Evolutionary conservation across 2,329 filamentous ascomycete species (phyloP).

Genomic region (Claviceps africana): DNA sequence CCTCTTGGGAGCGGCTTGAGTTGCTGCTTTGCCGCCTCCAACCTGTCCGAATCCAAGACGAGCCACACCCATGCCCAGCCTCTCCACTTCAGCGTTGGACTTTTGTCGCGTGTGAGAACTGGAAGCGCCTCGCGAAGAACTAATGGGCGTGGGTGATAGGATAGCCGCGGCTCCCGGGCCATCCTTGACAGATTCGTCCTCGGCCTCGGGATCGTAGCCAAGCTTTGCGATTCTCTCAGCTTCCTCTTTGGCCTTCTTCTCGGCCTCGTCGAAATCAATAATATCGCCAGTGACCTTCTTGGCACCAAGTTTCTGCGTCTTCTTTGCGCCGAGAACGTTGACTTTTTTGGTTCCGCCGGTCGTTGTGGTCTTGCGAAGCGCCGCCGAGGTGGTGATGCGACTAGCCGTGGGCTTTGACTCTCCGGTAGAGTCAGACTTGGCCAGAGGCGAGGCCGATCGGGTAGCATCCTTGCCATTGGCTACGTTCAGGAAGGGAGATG

Average conservation of each 20-base stretch:
- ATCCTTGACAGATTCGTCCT: conserved; percentile 39
- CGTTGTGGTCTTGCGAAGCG: conserved; percentile 62
- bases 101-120: conserved; percentile 43
- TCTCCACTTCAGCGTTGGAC: conserved; percentile 67
- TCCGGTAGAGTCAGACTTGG: conserved; percentile 42
- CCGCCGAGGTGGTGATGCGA: conserved; percentile 61
- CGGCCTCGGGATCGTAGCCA: conserved; percentile 87
- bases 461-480: conserved; percentile 51
- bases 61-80: conserved; percentile 76
- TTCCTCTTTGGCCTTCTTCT: conserved; percentile 94
- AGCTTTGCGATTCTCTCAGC: conserved; percentile 90
- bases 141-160: conserved; percentile 60
- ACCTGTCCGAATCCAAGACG: conserved; percentile 82
- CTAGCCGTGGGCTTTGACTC: conserved; percentile 48
- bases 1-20: conserved; percentile 45
- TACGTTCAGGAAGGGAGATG: conserved; percentile 80
- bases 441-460: conserved; percentile 75
- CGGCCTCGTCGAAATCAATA: conserved; percentile 94
- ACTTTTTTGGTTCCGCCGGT: conserved; percentile 59
- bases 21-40: conserved; percentile 45
- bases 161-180: conserved; percentile 47
- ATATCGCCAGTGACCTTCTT: conserved; percentile 75
- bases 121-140: conserved; percentile 45
- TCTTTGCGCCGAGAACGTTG: conserved; percentile 77
- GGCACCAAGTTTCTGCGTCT: conserved; percentile 70